Conservation (phyloP, 345 rosid species). For the Aquilaria yunnanensis region DNA sequence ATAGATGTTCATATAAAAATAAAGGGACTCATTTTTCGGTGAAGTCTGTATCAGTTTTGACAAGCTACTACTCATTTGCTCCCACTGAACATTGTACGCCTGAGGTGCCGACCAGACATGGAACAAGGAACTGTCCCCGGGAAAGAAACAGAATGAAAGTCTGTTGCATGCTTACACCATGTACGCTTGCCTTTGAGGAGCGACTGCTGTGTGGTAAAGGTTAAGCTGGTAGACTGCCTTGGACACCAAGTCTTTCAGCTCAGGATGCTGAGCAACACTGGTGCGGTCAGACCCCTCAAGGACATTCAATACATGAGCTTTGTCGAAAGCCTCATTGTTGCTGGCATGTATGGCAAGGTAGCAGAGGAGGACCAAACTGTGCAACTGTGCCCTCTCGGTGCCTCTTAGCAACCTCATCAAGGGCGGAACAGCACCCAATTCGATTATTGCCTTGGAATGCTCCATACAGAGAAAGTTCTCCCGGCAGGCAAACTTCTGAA, state of each 20-base stretch:
- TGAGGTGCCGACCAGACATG: too few species aligned
- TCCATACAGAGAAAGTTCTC: conserved; percentile 53
- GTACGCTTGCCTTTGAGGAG: conserved; percentile 46
- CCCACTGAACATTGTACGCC: too few species aligned
- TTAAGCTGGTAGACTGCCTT: conserved; percentile 56
- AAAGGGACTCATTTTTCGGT: too few species aligned
- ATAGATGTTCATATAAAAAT: too few species aligned
- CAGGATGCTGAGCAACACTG: conserved; percentile 45
- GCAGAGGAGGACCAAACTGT: conserved; percentile 62
- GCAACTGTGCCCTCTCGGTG: conserved; percentile 49
- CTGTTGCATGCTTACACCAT: conserved; percentile 11
- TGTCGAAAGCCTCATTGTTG: conserved; percentile 49
- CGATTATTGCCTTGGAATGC: conserved; percentile 73
- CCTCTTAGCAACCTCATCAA: conserved; percentile 64
- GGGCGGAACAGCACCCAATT: conserved; percentile 39
- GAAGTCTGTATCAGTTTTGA: too few species aligned
- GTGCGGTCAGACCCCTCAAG: conserved; percentile 70
- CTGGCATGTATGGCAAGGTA: conserved; percentile 65
- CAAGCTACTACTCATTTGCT: too few species aligned
- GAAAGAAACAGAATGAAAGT: not conserved
- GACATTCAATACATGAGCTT: conserved; percentile 67
- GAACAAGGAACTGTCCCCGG: too few species aligned
- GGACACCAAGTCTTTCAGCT: conserved; percentile 59
- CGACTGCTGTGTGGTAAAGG: conserved; percentile 49
- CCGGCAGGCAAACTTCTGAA: conserved; percentile 58